Base-by-base conservation (phyloP, 2,329 filamentous ascomycete genomes). In the Phaeosphaeriaceae sp. region DNA sequence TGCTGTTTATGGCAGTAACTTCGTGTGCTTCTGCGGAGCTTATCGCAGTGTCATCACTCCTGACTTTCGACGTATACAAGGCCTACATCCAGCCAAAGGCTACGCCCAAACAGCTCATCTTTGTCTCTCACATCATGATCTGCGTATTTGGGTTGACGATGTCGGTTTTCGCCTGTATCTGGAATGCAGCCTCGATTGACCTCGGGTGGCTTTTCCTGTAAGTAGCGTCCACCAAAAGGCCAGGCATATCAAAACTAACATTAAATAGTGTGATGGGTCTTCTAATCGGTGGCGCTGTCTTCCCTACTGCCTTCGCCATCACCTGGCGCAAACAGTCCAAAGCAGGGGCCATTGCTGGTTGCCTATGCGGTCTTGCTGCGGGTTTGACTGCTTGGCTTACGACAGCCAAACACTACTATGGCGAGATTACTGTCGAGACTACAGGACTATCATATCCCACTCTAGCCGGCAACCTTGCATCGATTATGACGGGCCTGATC, bases 21-120 rank as follows among this genome's bases (percentile, higher is more conserved):
- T 74, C 70, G 3, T 72, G 66, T 33, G 69, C 68, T n/a, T 79
- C 76, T 15, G 74, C 78, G 1, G 77, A 81, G 53, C 69, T 80
- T 19, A 79, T 80, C 33, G 76, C 78, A 0, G 77, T 79, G 1
- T 77, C 75, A 6, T 75, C 76, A 7, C 67, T 80, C 1, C 62
- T 78, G 2, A 80, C 78, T 0, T 81, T 78, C 57, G 79, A 81
- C 53, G 72, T 81, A n/a, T 81, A 80, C 71, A 79, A 80, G 60
- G 75, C 73, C 0, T 80, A 80, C 60, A 70, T 80, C 46, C 68
- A 76, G 27, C 77, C 78, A 0, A 70, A 73, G 6, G 77, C 78
- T 3, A 67, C 65, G 1, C 73, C 75, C 1, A 56, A 67, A 15
- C 74, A 72, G 47, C 67, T 80, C 7, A 75, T 81, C n/a, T 76